These are phyloP conservation scores for Sordaria brevicollis DNA, from an alignment of 495 filamentous ascomycete genomes.

Conservation along the genomic window DNA sequence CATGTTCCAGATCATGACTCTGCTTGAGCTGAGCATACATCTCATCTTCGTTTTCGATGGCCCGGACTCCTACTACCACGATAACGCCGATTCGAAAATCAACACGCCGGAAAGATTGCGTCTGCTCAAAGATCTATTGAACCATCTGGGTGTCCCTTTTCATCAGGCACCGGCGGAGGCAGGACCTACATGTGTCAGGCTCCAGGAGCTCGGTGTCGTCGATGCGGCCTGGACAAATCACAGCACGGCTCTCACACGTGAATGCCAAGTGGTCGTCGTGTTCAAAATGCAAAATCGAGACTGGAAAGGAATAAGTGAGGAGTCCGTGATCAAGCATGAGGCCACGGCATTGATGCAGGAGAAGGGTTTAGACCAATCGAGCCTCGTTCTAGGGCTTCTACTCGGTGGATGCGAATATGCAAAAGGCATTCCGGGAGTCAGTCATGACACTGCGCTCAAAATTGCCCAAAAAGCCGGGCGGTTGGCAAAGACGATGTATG, in stretches of 20 bases:
- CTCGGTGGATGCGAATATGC: slow-evolving; percentile 1
- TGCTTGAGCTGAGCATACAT: not conserved
- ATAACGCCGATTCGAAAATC: not conserved
- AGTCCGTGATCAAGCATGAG: not conserved
- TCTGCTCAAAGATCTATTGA: not conserved
- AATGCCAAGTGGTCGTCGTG: not conserved
- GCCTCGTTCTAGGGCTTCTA: not conserved
- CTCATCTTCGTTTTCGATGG: not conserved
- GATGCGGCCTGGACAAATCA: not conserved
- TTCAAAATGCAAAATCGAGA: not conserved
- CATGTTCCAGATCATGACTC: not conserved
- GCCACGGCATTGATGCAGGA: not conserved
- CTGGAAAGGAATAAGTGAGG: not conserved
- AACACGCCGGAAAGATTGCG: not conserved
- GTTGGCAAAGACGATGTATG: not conserved
- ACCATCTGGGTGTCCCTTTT: not conserved
- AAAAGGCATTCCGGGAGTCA: not conserved
- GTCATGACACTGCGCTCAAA: not conserved
- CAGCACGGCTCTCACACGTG: not conserved
- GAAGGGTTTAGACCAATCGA: not conserved
- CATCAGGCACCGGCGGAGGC: not conserved
- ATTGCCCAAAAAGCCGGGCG: not conserved
- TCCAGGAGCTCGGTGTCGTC: not conserved
- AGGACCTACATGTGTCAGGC: not conserved
- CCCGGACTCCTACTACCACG: not conserved